Conservation (phyloP, 106 monocot genomes). For the Dioscorea alata region DNA sequence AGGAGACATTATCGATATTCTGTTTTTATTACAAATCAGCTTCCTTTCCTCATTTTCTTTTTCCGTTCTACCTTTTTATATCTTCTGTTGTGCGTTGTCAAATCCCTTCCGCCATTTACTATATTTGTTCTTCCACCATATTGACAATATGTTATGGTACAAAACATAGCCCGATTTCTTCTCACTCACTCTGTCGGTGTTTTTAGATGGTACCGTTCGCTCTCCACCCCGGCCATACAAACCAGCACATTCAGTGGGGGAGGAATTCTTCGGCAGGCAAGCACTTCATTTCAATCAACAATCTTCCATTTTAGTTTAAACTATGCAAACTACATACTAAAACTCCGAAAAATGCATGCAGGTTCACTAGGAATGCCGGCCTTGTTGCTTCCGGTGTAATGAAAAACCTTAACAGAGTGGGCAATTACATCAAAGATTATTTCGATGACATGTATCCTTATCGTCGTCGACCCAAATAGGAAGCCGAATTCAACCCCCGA, state of each 20-base stretch:
- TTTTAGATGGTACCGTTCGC: conserved; percentile 17
- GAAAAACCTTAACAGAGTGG: conserved; percentile 47
- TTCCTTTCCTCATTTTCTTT: too few species aligned
- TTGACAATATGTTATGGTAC: not conserved
- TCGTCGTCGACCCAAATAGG: conserved; percentile 56
- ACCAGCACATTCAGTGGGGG: conserved; percentile 16
- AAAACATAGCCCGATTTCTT: not conserved
- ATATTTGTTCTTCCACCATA: not conserved
- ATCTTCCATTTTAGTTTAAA: not conserved
- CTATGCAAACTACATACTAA: not conserved
- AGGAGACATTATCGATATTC: too few species aligned
- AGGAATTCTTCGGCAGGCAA: conserved; percentile 49
- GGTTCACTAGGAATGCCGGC: conserved; percentile 63
- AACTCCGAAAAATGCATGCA: conserved; percentile 20
- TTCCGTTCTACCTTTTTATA: too few species aligned
- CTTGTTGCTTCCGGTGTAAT: conserved; percentile 67
- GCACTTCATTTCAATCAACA: conserved; percentile 3
- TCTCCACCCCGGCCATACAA: conserved; percentile 22
- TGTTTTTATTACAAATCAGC: too few species aligned
- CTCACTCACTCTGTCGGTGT: not conserved
- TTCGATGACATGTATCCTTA: conserved; percentile 71
- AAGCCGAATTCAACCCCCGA: not conserved
- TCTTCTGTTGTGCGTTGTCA: too few species aligned
- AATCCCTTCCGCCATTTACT: too few species aligned
- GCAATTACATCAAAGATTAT: conserved; percentile 51